phyloP scores from a whole-genome alignment of 2,329 filamentous ascomycete genomes.

The Herpotrichia juniperi region DNA sequence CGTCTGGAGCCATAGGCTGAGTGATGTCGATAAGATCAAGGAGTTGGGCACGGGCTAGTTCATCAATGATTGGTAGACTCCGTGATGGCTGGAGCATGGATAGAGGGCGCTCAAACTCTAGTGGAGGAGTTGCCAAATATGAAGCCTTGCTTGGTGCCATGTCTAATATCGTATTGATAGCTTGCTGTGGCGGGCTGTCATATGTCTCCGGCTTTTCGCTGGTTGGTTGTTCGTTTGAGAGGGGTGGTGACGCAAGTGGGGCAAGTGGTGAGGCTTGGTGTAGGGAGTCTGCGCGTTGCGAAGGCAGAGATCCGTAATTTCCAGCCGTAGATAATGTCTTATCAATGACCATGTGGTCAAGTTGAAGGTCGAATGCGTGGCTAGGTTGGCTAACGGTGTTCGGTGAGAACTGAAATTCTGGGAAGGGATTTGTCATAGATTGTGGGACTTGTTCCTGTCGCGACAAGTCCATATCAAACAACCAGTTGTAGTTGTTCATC shows the following conservation, averaged over 20 bases:
- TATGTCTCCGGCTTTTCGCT: not conserved
- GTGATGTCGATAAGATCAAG: constrained; percentile 59
- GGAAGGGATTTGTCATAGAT: constrained; percentile 28
- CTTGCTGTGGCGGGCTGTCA: not conserved
- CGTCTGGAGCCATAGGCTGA: constrained; percentile 56
- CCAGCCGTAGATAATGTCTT: constrained; percentile 25
- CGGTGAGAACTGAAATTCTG: constrained; percentile 23
- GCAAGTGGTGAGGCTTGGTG: constrained; percentile 21
- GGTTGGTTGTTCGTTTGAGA: constrained; percentile 17
- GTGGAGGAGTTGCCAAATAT: not conserved
- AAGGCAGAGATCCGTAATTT: constrained; percentile 28
- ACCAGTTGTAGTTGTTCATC: constrained; percentile 67
- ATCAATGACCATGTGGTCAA: constrained; percentile 30
- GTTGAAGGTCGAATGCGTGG: constrained; percentile 29
- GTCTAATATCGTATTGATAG: not conserved
- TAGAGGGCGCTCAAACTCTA: constrained; percentile 41
- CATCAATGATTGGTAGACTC: constrained; percentile 47
- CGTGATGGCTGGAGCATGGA: constrained; percentile 39
- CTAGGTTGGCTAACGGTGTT: constrained; percentile 22
- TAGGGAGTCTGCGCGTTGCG: constrained; percentile 28
- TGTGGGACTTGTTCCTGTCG: constrained; percentile 21
- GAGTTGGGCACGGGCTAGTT: constrained; percentile 49
- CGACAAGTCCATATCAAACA: constrained; percentile 58
- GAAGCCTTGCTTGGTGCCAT: not conserved
- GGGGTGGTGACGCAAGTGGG: constrained; percentile 25